Evolutionary conservation across 495 filamentous ascomycete genomes (phyloP).

Genomic region (Penicillium herquei): DNA sequence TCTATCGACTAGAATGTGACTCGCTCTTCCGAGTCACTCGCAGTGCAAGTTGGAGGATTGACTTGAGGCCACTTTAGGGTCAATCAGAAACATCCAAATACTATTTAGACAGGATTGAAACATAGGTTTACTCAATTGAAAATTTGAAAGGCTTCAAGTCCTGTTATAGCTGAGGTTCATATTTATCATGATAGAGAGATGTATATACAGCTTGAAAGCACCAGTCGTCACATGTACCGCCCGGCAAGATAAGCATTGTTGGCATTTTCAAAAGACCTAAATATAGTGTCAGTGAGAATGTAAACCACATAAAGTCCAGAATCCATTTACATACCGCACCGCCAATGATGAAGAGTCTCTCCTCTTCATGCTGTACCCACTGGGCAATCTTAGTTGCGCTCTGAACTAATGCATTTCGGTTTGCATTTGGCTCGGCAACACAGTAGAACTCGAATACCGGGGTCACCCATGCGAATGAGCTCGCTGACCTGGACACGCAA

Average conservation of each 20-base stretch:
- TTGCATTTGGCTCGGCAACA: slow-evolving; percentile 76
- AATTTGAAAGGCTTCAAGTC: too few species aligned
- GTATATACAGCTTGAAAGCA: too few species aligned
- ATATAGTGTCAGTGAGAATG: background rate
- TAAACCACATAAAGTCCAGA: background rate
- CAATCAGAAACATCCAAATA: too few species aligned
- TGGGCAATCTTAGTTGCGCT: slow-evolving; percentile 82
- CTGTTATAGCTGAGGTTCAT: too few species aligned
- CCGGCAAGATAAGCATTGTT: background rate
- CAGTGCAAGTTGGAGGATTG: too few species aligned
- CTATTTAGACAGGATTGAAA: too few species aligned
- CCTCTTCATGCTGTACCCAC: slow-evolving; percentile 89
- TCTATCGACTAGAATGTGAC: slow-evolving; percentile 56
- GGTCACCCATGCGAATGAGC: slow-evolving; percentile 85
- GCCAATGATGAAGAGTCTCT: slow-evolving; percentile 91
- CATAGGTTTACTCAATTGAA: too few species aligned
- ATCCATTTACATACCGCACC: slow-evolving; percentile 62
- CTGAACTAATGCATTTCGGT: slow-evolving; percentile 75
- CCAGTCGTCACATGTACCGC: too few species aligned
- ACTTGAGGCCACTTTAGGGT: too few species aligned
- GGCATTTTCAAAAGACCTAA: slow-evolving; percentile 27
- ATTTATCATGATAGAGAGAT: too few species aligned
- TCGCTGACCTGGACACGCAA: slow-evolving; percentile 66
- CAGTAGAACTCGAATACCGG: slow-evolving; percentile 92
- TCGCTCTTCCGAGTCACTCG: too few species aligned